These are phyloP conservation scores for Nicotiana tomentosiformis DNA, from an alignment of 257 asterid genomes.

Conservation along the genomic window DNA sequence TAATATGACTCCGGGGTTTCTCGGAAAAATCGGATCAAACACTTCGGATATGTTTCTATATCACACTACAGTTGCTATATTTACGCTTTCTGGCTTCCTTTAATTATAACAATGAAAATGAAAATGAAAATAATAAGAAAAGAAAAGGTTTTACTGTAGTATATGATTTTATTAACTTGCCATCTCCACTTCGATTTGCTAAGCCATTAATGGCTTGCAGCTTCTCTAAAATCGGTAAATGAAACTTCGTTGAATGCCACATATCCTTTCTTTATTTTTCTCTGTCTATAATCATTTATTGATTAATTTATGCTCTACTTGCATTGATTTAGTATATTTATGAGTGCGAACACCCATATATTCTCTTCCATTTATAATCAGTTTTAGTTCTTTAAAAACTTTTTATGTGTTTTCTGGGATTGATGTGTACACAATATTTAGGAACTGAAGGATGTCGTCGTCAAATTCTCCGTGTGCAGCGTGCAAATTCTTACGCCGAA, in stretches of 20 bases:
- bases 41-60: background rate
- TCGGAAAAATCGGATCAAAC: background rate
- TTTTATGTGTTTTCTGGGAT: background rate
- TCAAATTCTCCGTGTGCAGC: conserved; percentile 90
- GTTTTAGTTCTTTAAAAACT: background rate
- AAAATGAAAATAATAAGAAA: background rate
- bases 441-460: conserved; percentile 50
- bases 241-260: conserved; percentile 18
- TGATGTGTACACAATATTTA: background rate
- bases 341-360: background rate
- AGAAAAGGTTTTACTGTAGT: background rate
- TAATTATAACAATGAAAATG: background rate
- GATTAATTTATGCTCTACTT: background rate
- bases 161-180: conserved; percentile 35
- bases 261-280: background rate
- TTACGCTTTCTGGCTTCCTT: background rate
- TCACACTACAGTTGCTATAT: background rate
- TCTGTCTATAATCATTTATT: background rate
- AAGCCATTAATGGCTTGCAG: conserved; percentile 9
- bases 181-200: conserved; percentile 30
- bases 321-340: background rate
- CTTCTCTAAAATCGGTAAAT: conserved; percentile 13
- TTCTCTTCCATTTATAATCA: background rate
- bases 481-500: conserved; percentile 75
- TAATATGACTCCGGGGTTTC: background rate